Evolutionary conservation across 306 rosid species (phyloP).

Genomic region (Argentina anserina): DNA sequence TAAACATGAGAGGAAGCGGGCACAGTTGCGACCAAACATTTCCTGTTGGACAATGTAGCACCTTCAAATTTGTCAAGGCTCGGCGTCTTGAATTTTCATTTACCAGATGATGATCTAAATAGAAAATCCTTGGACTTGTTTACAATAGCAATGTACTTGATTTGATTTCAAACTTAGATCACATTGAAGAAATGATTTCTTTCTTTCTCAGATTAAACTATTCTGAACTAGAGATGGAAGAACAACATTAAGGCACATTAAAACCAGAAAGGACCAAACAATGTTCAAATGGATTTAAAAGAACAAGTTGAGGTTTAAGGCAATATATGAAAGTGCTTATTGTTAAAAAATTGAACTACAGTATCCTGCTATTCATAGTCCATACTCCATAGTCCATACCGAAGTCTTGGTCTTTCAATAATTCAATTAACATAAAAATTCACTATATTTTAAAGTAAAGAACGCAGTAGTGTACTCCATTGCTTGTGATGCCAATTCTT

Average conservation of each 20-base stretch:
- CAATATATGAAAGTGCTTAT: not conserved
- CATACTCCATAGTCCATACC: not conserved
- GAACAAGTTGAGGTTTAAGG: not conserved
- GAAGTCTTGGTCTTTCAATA: not conserved
- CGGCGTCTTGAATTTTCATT: not conserved
- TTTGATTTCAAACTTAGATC: not conserved
- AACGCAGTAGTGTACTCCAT: not conserved
- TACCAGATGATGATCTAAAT: not conserved
- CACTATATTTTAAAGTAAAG: not conserved
- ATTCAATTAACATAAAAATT: not conserved
- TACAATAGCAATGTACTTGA: not conserved
- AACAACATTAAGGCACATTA: not conserved
- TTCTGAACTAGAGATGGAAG: not conserved
- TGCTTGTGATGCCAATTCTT: not conserved
- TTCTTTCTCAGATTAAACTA: not conserved
- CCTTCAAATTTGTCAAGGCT: slow-evolving; percentile 16
- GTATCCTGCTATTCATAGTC: not conserved
- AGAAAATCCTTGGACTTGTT: not conserved
- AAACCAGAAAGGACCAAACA: not conserved
- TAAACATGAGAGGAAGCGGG: slow-evolving; percentile 30
- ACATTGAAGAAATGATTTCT: not conserved
- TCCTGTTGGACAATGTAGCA: slow-evolving; percentile 28
- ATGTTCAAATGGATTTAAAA: not conserved
- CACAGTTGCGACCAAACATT: not conserved
- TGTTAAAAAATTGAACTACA: not conserved